Percentiles rank a stretch among this genome's conserved stretches.
Conservation (phyloP, 805 yeast species). For the Metschnikowia dekortorum region DNA sequence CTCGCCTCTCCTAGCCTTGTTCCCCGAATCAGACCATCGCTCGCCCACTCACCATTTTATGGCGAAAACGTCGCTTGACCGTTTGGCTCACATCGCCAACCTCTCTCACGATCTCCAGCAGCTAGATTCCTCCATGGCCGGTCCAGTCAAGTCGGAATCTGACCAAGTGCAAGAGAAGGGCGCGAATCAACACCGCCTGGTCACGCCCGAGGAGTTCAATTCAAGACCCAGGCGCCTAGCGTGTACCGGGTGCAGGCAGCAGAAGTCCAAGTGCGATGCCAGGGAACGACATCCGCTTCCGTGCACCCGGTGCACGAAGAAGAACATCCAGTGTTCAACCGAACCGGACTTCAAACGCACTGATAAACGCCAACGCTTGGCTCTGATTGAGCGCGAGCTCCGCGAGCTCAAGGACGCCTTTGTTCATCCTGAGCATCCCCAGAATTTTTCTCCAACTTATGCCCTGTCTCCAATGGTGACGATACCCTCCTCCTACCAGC, state of each 20-base stretch:
- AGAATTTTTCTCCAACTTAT: background rate
- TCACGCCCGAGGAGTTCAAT: slow-evolving; percentile 5
- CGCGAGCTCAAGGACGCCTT: slow-evolving; percentile 60
- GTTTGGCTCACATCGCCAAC: slow-evolving; percentile 41
- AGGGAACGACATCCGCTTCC: slow-evolving; percentile 68
- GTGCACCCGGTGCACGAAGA: slow-evolving; percentile 76
- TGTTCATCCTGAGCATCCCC: slow-evolving; percentile 10
- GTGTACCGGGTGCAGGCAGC: slow-evolving; percentile 95
- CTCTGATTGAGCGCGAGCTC: slow-evolving; percentile 79
- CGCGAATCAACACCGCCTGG: background rate
- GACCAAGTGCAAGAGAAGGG: background rate
- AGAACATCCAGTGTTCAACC: slow-evolving; percentile 65
- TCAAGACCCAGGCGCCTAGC: slow-evolving; percentile 59
- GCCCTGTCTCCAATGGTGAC: background rate
- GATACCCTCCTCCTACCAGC: background rate
- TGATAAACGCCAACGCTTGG: slow-evolving; percentile 77
- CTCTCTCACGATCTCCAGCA: slow-evolving; percentile 38
- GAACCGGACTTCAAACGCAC: slow-evolving; percentile 85
- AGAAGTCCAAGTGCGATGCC: slow-evolving; percentile 89
- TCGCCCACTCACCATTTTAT: background rate
- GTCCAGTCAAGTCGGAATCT: slow-evolving; percentile 5
- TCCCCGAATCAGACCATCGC: background rate
- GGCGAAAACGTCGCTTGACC: slow-evolving; percentile 31
- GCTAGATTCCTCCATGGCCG: slow-evolving; percentile 9
- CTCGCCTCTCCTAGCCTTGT: no score